phyloP scores from a whole-genome alignment of 176 grass and related monocot species.

The Phragmites australis region DNA sequence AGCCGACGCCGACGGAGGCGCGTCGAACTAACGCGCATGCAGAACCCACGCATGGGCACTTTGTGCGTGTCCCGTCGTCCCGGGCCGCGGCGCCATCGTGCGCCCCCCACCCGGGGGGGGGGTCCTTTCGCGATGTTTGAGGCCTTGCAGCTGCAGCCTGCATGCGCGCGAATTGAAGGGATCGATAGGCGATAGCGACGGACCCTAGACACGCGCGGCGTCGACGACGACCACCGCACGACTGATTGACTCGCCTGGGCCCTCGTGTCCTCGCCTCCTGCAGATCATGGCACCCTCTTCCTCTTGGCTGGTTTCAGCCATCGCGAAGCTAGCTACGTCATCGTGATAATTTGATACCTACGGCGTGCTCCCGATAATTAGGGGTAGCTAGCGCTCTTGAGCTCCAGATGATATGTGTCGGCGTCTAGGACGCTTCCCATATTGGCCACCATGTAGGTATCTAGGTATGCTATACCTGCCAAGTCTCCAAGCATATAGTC shows the following conservation, averaged over 20 bases:
- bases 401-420: neutral
- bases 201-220: neutral
- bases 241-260: slow-evolving; percentile 9
- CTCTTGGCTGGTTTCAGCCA: neutral
- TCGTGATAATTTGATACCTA: too few relatives aligned
- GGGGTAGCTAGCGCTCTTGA: too few relatives aligned
- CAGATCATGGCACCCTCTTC: neutral
- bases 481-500: neutral
- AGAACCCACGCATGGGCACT: neutral
- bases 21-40: neutral
- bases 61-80: slow-evolving; percentile 27
- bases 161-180: neutral
- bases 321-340: too few relatives aligned
- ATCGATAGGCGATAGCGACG: slow-evolving; percentile 16
- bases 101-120: too few relatives aligned
- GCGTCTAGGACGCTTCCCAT: slow-evolving; percentile 2
- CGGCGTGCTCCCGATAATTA: too few relatives aligned
- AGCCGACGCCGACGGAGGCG: slow-evolving; percentile 34
- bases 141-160: neutral
- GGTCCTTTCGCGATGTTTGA: neutral
- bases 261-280: too few relatives aligned
- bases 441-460: slow-evolving; percentile 12
- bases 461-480: neutral
- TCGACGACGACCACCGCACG: neutral
- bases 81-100: neutral